Percentiles rank a stretch among this genome's conserved stretches.
Conservation (phyloP, 2,329 filamentous ascomycete species). For the Macrophomina pseudophaseolina region DNA sequence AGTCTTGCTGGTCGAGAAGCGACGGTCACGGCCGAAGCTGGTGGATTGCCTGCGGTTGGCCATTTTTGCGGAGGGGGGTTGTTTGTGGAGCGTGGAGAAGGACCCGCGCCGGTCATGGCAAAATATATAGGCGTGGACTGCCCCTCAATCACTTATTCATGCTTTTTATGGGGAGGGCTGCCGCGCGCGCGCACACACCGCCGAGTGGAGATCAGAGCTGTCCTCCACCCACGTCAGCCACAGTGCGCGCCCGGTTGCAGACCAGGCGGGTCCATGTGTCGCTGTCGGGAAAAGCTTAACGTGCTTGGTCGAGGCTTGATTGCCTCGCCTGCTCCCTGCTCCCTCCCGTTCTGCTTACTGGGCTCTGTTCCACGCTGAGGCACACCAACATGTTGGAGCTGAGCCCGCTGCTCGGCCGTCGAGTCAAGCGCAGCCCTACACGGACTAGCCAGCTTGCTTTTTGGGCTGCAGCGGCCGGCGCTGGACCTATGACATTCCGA, state of each 20-base stretch:
- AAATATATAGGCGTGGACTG: slow-evolving; percentile 14
- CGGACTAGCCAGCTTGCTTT: background rate
- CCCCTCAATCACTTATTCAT: slow-evolving; percentile 20
- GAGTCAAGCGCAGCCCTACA: slow-evolving; percentile 8
- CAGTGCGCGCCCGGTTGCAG: slow-evolving; percentile 13
- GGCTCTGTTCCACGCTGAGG: background rate
- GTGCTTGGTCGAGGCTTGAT: slow-evolving; percentile 23
- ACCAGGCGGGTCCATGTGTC: slow-evolving; percentile 7
- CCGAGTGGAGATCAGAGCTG: slow-evolving; percentile 15
- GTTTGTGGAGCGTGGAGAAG: background rate
- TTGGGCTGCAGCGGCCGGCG: background rate
- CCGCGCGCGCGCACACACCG: slow-evolving; percentile 14
- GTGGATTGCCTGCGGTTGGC: slow-evolving; percentile 23
- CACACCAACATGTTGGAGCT: background rate
- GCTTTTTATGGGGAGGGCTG: slow-evolving; percentile 17
- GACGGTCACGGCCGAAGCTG: slow-evolving; percentile 25
- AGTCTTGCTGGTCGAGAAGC: slow-evolving; percentile 25
- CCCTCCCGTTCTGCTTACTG: background rate
- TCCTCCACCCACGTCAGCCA: slow-evolving; percentile 18
- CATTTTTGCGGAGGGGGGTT: slow-evolving; percentile 18
- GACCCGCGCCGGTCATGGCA: background rate
- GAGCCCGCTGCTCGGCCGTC: background rate
- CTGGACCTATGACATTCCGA: background rate
- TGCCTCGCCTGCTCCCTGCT: background rate
- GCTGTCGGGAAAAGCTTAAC: slow-evolving; percentile 15